These are phyloP conservation scores for Wallacemonas collosoma DNA, from an alignment of 208 protist genomes.

Conservation along the genomic window DNA sequence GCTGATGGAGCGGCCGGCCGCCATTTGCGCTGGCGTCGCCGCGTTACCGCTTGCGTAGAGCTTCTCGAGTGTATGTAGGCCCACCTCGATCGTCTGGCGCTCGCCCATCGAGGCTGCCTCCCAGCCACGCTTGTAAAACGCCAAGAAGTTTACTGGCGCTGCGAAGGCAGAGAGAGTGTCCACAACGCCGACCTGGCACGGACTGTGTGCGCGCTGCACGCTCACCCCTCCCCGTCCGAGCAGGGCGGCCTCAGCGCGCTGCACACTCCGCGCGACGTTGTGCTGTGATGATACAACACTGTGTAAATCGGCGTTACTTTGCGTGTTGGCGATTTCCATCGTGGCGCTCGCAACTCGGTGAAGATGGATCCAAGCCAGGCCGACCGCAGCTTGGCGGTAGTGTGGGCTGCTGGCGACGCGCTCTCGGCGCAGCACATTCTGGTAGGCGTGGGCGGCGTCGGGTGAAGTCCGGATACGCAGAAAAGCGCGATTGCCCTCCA, in stretches of 20 bases:
- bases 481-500: constrained; percentile 43
- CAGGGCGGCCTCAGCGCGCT: background rate
- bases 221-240: background rate
- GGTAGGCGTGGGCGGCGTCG: constrained; percentile 44
- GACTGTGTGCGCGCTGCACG: background rate
- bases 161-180: constrained; percentile 9
- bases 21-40: background rate
- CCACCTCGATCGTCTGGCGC: background rate
- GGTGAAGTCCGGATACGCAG: constrained; percentile 26
- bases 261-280: background rate
- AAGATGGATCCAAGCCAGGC: constrained; percentile 43
- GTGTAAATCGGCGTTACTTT: background rate
- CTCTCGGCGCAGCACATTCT: constrained; percentile 26
- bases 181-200: constrained; percentile 8
- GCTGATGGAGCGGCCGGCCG: background rate
- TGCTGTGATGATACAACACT: background rate
- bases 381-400: constrained; percentile 29
- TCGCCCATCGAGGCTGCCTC: constrained; percentile 8
- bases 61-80: background rate
- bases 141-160: constrained; percentile 8
- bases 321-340: constrained; percentile 9
- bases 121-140: constrained; percentile 18
- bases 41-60: background rate
- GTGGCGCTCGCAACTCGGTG: constrained; percentile 17
- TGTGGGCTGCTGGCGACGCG: constrained; percentile 16